A percentile compares a stretch with the other conserved stretches of the same genome.
phyloP scores from a whole-genome alignment of 306 rosid species.

The Lotus japonicus region DNA sequence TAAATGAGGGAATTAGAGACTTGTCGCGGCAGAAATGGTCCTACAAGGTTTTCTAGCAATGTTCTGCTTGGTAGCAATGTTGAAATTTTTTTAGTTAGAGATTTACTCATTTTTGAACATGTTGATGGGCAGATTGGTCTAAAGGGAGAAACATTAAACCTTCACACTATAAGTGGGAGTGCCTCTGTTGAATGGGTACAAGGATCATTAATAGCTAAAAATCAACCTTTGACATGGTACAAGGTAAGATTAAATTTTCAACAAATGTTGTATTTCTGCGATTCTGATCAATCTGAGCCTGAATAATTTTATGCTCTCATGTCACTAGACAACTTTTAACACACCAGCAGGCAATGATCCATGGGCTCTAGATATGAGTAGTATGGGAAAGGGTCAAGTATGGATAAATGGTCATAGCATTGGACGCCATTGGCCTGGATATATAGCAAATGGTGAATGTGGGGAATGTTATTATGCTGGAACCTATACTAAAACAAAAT shows the following conservation, averaged over 20 bases:
- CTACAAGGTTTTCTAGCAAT: slow-evolving; percentile 60
- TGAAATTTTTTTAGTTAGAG: background rate
- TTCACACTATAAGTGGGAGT: slow-evolving; percentile 74
- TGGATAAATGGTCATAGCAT: slow-evolving; percentile 92
- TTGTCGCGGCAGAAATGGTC: slow-evolving; percentile 81
- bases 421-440: slow-evolving; percentile 91
- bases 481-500: slow-evolving; percentile 58
- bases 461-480: slow-evolving; percentile 72
- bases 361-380: slow-evolving; percentile 81
- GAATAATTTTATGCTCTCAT: slow-evolving; percentile 1
- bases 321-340: slow-evolving; percentile 56
- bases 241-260: slow-evolving; percentile 46
- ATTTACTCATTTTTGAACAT: slow-evolving; percentile 10
- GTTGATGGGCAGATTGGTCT: slow-evolving; percentile 63
- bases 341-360: slow-evolving; percentile 75
- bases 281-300: slow-evolving; percentile 5
- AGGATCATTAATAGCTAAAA: slow-evolving; percentile 55
- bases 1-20: slow-evolving; percentile 84
- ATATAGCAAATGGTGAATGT: slow-evolving; percentile 59
- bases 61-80: background rate
- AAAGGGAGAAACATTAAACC: slow-evolving; percentile 65
- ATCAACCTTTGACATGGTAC: slow-evolving; percentile 90
- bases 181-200: slow-evolving; percentile 72
- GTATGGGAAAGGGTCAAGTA: slow-evolving; percentile 93
- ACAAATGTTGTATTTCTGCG: background rate